A percentile compares a stretch with the other conserved stretches of the same genome.
Evolutionary conservation across 371 early-diverging fungal species (phyloP).

Genomic region (Mucor mucedo): DNA sequence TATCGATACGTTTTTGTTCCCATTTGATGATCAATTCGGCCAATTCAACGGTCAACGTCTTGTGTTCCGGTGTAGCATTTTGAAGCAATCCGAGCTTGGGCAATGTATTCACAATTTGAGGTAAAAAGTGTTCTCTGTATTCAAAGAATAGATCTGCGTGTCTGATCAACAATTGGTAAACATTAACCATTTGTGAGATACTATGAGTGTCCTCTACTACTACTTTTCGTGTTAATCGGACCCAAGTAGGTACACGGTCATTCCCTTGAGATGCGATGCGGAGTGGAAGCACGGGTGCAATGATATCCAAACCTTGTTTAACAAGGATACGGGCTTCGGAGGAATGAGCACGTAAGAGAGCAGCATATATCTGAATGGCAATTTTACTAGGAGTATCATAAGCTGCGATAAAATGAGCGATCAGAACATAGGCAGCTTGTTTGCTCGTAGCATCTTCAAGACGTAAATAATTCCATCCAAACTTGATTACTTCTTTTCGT

Average conservation of each 20-base stretch:
- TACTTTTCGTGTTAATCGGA: constrained; percentile 84
- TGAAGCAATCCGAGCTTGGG: constrained; percentile 86
- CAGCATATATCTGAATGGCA: constrained; percentile 86
- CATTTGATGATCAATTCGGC: constrained; percentile 88
- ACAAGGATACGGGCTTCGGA: constrained; percentile 84
- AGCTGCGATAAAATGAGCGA: constrained; percentile 89
- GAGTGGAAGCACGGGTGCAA: constrained; percentile 87
- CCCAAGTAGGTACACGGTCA: constrained; percentile 83
- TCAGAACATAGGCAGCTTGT: constrained; percentile 92
- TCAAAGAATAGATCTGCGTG: constrained; percentile 90
- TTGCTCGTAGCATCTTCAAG: constrained; percentile 93
- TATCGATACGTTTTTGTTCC: constrained; percentile 67
- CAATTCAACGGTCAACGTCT: constrained; percentile 87
- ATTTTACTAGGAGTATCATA: constrained; percentile 94
- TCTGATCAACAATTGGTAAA: constrained; percentile 90
- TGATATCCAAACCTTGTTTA: constrained; percentile 91
- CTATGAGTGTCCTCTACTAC: constrained; percentile 92
- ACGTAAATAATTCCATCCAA: constrained; percentile 91
- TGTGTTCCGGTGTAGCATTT: constrained; percentile 86
- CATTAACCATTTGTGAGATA: constrained; percentile 83
- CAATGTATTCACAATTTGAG: constrained; percentile 85
- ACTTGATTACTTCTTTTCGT: constrained; percentile 94
- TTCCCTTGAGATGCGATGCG: constrained; percentile 65
- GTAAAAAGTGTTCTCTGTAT: constrained; percentile 86
- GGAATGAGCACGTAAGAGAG: constrained; percentile 88